Evolutionary conservation across 176 grass and related monocot genomes (phyloP).

Genomic region (Hordeum marinum): DNA sequence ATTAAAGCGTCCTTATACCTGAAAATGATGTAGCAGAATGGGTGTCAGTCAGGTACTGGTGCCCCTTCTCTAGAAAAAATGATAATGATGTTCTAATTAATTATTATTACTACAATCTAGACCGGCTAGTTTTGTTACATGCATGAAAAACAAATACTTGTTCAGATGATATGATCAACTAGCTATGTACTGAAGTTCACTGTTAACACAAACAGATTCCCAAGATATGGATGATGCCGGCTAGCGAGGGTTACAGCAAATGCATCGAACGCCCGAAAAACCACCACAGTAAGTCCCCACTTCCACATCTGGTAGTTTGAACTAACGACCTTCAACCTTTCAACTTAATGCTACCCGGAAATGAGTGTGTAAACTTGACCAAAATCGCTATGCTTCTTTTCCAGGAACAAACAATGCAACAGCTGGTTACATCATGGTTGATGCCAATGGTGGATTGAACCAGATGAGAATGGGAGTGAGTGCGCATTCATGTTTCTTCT

Average conservation of each 20-base stretch:
- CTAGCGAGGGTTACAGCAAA: constrained; percentile 41
- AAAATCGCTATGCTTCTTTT: background rate
- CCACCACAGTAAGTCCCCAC: constrained; percentile 32
- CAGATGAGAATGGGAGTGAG: constrained; percentile 86
- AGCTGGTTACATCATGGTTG: constrained; percentile 53
- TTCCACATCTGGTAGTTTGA: background rate
- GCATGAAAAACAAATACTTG: background rate
- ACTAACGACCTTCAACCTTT: background rate
- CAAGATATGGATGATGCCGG: constrained; percentile 52
- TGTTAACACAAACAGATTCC: constrained; percentile 31
- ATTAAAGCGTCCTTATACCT: constrained; percentile 19
- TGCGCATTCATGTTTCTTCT: background rate
- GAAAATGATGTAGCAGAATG: constrained; percentile 1
- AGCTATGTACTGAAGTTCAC: constrained; percentile 6
- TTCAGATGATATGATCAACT: background rate
- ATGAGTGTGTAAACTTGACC: background rate
- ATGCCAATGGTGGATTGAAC: constrained; percentile 81
- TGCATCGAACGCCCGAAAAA: constrained; percentile 48
- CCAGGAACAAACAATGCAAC: constrained; percentile 39
- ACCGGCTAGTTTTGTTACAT: background rate
- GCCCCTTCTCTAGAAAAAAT: background rate
- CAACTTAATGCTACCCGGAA: background rate
- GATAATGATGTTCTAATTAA: too few species aligned
- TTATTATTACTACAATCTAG: too few species aligned
- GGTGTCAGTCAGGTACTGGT: constrained; percentile 12